Evolutionary conservation across 192 early-diverging fungal genomes (phyloP).

Genomic region (Geosiphon pyriformis): DNA sequence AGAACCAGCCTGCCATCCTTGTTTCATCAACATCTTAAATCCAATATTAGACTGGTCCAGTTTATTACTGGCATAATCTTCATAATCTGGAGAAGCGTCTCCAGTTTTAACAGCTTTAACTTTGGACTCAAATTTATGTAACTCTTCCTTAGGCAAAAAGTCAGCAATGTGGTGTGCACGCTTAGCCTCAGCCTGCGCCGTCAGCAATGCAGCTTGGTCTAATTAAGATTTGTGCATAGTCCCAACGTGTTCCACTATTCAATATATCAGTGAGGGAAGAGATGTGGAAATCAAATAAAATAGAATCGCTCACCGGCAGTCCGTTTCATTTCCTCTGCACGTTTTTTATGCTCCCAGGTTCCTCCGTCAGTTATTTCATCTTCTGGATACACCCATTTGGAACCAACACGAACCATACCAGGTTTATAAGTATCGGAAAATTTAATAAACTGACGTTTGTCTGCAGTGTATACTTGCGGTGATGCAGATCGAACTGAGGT

Average conservation of each 20-base stretch:
- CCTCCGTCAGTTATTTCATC: constrained; percentile 30
- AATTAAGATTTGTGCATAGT: too few species aligned
- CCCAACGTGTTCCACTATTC: too few species aligned
- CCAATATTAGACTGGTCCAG: constrained; percentile 26
- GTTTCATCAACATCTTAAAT: constrained; percentile 30
- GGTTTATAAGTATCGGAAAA: constrained; percentile 29
- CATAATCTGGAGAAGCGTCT: constrained; percentile 7
- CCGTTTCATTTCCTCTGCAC: constrained; percentile 29
- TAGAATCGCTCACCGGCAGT: constrained; percentile 25
- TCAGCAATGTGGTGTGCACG: constrained; percentile 30
- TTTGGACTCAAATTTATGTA: constrained; percentile 24
- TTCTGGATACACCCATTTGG: constrained; percentile 32
- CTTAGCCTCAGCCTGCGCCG: constrained; percentile 24
- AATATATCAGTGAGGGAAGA: too few species aligned
- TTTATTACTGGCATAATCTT: constrained; percentile 27
- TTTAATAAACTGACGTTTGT: constrained; percentile 23
- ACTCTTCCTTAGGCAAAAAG: constrained; percentile 26
- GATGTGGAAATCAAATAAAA: too few species aligned
- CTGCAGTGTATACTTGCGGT: constrained; percentile 12
- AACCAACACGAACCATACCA: constrained; percentile 26
- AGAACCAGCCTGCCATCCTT: constrained; percentile 28
- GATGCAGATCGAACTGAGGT: neutral
- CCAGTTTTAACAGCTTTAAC: constrained; percentile 27
- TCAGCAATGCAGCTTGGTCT: constrained; percentile 26
- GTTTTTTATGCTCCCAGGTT: constrained; percentile 30